Evolutionary conservation across 1,284 basidiomycete species (phyloP), one percentile per base, ranked within the genome.

Genomic region (Athelia psychrophila): DNA sequence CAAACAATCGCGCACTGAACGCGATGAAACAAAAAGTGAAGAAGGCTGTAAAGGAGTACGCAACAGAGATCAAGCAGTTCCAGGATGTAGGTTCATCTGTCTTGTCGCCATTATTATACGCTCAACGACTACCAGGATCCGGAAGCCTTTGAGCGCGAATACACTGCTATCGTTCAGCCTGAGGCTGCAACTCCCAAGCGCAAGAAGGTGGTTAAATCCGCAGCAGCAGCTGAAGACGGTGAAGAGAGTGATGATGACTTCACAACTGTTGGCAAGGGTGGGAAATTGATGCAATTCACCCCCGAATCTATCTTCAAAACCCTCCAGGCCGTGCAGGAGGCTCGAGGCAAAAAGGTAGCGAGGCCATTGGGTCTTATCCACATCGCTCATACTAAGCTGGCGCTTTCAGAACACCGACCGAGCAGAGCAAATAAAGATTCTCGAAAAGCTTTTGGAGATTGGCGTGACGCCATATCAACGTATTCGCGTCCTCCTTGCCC

Each of bases 11-110:
- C 67, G 95, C 95, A 1, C 80, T 98, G 62, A 98, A 95, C 59
- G 90, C 90, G 23, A 93, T 98, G 86, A 98, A 95, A 75, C 95
- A 98, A 74, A 98, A 96, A 69, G 79, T 98, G 56, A 95, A 92
- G 73, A 98, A 96, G 76, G 81, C 88, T 27, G 65, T 78, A 55
- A 97, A 95, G 72, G 97, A 98, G 68, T 84, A 93, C 65, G 97
- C 98, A 72, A 73, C 73, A 35, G 86, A 91, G 56, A 70, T 98
- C 48, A 84, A 84, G 63, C 81, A 82, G 56, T 98, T 86, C 77
- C 88, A 90, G 61, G 79, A 84, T 68, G 93, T 93, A 60, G 62
- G 81, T 66, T 38, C 50, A 42, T n/a, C 9, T 24, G 47, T 25
- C 22, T 36, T 46, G 8, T 3, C 12, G 23, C 38, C 55, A n/a